Percentiles rank a stretch among this genome's conserved stretches.
These are phyloP conservation scores for Sporothrix dimorphospora DNA, from an alignment of 2,329 filamentous ascomycete genomes.

Conservation along the genomic window DNA sequence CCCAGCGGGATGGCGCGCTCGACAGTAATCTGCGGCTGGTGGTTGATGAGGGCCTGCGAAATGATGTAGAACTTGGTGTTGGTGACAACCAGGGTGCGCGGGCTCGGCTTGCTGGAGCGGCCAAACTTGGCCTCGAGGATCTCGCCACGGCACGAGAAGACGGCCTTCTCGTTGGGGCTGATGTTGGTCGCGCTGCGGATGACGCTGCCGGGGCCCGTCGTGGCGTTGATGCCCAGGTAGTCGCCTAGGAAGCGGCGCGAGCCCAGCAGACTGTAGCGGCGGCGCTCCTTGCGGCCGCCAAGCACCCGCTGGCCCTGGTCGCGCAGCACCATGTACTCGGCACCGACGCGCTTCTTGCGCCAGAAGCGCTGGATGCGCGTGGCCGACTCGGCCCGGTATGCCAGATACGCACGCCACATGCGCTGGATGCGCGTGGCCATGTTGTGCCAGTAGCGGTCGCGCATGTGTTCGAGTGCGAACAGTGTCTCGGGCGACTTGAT, in stretches of 20 bases:
- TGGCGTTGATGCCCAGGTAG: conserved; percentile 86
- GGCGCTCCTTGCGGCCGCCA: conserved; percentile 83
- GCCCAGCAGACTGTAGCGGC: conserved; percentile 87
- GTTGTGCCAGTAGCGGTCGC: conserved; percentile 98
- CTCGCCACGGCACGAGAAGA: conserved; percentile 93
- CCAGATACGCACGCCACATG: conserved; percentile 94
- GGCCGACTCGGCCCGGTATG: conserved; percentile 89
- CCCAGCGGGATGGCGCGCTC: conserved; percentile 83
- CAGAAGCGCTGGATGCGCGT: conserved; percentile 94
- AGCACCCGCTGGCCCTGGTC: conserved; percentile 86
- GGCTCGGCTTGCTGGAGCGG: conserved; percentile 89
- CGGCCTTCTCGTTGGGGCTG: conserved; percentile 69
- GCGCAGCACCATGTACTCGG: conserved; percentile 84
- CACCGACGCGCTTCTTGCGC: conserved; percentile 88
- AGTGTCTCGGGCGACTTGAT: conserved; percentile 97
- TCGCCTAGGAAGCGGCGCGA: conserved; percentile 93
- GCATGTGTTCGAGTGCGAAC: conserved; percentile 96
- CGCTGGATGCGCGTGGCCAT: conserved; percentile 98
- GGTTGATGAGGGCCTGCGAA: conserved; percentile 79
- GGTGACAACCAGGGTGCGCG: conserved; percentile 82
- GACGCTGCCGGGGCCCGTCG: conserved; percentile 76
- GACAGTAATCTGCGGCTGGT: conserved; percentile 76
- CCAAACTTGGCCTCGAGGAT: conserved; percentile 92
- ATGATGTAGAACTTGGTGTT: conserved; percentile 87
- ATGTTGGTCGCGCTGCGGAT: conserved; percentile 76